A percentile compares a stretch with the other conserved stretches of the same genome.
Conservation (phyloP, 1,284 basidiomycete genomes). For the Ceratobasidium sp. region DNA sequence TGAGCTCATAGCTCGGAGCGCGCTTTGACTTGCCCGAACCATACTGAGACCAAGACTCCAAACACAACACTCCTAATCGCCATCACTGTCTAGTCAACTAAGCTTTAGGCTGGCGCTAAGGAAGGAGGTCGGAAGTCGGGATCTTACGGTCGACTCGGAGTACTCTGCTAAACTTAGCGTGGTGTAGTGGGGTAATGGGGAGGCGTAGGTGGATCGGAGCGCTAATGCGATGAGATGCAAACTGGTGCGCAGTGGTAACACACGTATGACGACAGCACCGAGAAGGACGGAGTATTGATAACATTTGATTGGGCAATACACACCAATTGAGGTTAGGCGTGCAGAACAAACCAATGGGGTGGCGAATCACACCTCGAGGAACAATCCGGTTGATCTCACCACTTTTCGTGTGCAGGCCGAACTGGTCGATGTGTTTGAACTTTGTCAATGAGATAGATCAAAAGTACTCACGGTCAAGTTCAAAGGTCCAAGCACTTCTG, state of each 20-base stretch:
- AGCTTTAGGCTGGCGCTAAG: background rate
- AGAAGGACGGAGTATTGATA: background rate
- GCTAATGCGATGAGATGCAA: no score
- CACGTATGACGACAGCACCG: no score
- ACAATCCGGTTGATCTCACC: slow-evolving; percentile 48
- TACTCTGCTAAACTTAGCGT: no score
- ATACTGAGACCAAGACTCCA: background rate
- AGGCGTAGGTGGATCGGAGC: no score
- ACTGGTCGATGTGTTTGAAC: slow-evolving; percentile 47
- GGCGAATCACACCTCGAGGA: background rate
- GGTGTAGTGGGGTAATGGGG: no score
- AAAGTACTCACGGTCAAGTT: slow-evolving; percentile 62
- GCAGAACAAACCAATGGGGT: background rate
- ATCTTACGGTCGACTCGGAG: no score
- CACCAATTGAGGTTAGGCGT: background rate
- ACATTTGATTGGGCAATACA: background rate
- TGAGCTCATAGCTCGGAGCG: background rate
- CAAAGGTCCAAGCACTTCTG: slow-evolving; percentile 69
- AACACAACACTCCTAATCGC: background rate
- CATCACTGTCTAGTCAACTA: background rate
- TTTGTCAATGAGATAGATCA: background rate
- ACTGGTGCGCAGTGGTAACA: no score
- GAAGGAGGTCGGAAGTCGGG: no score
- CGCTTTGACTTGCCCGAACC: background rate
- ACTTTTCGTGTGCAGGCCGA: slow-evolving; percentile 57